Percentiles rank a stretch among this genome's conserved stretches.
Conservation (phyloP, 148 eudicot genomes). For the Rhododendron kiyosumense region DNA sequence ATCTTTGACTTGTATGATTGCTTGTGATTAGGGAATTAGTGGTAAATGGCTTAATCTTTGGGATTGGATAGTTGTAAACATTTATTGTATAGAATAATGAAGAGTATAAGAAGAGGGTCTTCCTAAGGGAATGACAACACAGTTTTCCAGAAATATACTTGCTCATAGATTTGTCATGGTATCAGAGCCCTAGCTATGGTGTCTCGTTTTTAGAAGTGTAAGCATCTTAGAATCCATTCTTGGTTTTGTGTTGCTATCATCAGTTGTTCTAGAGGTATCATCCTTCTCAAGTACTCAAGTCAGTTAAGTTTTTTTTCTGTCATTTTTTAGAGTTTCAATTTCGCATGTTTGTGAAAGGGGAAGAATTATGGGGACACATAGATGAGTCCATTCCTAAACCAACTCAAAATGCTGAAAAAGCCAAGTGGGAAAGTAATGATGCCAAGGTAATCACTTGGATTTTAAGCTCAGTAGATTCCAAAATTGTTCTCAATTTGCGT, state of each 20-base stretch:
- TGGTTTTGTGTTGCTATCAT: no score
- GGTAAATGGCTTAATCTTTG: neutral
- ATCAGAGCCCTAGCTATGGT: neutral
- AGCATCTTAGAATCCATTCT: no score
- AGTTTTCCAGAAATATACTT: neutral
- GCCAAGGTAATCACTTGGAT: neutral
- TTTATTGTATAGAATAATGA: neutral
- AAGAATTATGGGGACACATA: neutral
- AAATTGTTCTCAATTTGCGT: neutral
- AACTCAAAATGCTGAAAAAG: neutral
- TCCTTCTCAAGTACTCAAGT: neutral
- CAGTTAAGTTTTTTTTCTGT: neutral
- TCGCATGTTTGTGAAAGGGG: neutral
- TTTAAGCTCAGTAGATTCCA: neutral
- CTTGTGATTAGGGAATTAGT: neutral
- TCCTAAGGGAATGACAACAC: neutral
- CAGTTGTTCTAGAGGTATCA: neutral
- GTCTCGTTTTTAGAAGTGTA: neutral
- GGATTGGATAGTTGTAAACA: neutral
- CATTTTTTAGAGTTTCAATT: neutral
- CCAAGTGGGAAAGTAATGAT: neutral
- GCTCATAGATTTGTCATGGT: neutral
- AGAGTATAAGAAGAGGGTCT: neutral
- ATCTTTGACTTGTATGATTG: neutral
- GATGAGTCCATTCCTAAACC: neutral